phyloP scores from a whole-genome alignment of 2,329 filamentous ascomycete species.

The Epicoccum nigrum region DNA sequence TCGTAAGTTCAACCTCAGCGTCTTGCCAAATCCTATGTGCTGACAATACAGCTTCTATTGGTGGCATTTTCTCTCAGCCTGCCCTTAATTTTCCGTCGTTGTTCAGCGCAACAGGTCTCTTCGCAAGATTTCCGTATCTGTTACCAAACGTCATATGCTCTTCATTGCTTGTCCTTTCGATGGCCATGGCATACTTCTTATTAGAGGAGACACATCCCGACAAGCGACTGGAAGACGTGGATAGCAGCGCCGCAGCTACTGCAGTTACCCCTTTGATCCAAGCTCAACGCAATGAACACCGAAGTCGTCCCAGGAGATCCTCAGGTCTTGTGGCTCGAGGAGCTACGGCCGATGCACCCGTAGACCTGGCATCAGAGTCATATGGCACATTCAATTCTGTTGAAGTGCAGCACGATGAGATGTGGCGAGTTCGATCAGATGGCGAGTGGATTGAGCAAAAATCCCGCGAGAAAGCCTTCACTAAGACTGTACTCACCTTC shows the following conservation, averaged over 20 bases:
- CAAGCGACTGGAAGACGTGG: slow-evolving; percentile 63
- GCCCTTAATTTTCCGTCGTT: slow-evolving; percentile 72
- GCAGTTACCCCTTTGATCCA: slow-evolving; percentile 77
- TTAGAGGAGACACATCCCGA: slow-evolving; percentile 90
- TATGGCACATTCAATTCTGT: slow-evolving; percentile 75
- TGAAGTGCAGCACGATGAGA: slow-evolving; percentile 60
- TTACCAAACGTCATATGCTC: slow-evolving; percentile 89
- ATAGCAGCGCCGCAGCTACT: slow-evolving; percentile 48
- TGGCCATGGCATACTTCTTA: slow-evolving; percentile 78
- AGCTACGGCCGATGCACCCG: slow-evolving; percentile 72
- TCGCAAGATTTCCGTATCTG: slow-evolving; percentile 81
- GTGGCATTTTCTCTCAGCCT: slow-evolving; percentile 84
- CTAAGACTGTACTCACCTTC: slow-evolving; percentile 72
- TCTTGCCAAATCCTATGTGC: slow-evolving; percentile 5
- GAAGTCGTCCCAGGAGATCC: not conserved
- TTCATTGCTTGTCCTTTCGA: slow-evolving; percentile 75
- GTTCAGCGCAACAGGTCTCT: slow-evolving; percentile 72
- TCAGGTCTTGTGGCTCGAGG: slow-evolving; percentile 57
- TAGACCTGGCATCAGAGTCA: slow-evolving; percentile 76
- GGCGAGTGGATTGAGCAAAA: slow-evolving; percentile 50
- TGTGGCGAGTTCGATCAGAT: slow-evolving; percentile 59
- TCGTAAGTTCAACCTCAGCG: slow-evolving; percentile 32
- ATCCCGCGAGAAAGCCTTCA: slow-evolving; percentile 58
- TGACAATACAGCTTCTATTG: slow-evolving; percentile 68
- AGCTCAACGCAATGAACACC: slow-evolving; percentile 47